phyloP scores from a whole-genome alignment of 2,329 filamentous ascomycete species.

The Penicillium sp. region DNA sequence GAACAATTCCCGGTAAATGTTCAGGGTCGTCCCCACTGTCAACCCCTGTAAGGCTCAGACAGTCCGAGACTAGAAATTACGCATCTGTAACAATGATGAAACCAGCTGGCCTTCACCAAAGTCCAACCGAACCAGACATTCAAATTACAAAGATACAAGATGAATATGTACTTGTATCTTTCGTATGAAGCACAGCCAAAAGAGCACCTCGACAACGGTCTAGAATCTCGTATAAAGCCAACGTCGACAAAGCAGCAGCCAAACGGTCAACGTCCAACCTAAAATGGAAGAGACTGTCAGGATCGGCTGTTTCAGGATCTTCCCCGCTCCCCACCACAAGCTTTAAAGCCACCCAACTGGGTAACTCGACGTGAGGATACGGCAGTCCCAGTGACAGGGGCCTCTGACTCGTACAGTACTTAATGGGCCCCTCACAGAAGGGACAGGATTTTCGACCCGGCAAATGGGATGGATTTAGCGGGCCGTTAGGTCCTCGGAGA shows the following conservation, averaged over 20 bases:
- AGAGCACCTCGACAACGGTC: not conserved
- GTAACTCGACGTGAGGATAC: not conserved
- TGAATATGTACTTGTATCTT: not conserved
- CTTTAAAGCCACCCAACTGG: not conserved
- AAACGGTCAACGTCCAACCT: not conserved
- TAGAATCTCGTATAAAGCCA: conserved; percentile 1
- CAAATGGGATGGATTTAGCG: not conserved
- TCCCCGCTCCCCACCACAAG: not conserved
- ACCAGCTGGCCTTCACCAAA: not conserved
- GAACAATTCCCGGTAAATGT: not conserved
- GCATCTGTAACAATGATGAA: not conserved
- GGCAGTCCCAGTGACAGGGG: not conserved
- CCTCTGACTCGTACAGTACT: not conserved
- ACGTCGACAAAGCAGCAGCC: not conserved
- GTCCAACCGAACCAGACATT: not conserved
- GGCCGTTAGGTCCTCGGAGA: not conserved
- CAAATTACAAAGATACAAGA: not conserved
- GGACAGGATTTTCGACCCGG: not conserved
- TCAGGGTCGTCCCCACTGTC: too few species aligned
- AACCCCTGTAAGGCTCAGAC: conserved; percentile 12
- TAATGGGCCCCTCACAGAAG: not conserved
- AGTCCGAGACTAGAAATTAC: conserved; percentile 2
- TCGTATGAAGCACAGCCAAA: not conserved
- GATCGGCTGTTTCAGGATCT: conserved; percentile 4
- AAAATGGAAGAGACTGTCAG: not conserved